Evolutionary conservation across 768 basidiomycete genomes (phyloP).

Genomic region (Tulasnella sp.): DNA sequence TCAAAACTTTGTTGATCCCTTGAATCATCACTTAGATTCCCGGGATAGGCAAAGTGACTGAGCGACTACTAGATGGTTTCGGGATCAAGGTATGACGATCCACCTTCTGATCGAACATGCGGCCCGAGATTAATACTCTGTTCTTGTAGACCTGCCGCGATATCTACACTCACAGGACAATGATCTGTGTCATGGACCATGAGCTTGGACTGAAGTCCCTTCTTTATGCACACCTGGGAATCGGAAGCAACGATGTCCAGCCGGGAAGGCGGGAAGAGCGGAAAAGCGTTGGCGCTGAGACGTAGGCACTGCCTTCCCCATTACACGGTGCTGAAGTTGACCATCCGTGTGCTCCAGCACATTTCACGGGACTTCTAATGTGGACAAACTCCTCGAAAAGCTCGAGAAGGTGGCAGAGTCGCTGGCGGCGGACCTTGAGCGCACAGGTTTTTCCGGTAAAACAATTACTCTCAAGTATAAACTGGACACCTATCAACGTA

Average conservation of each 20-base stretch:
- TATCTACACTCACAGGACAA: conserved; percentile 62
- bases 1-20: background rate
- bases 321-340: background rate
- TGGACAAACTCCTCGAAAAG: conserved; percentile 57
- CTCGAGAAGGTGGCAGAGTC: conserved; percentile 72
- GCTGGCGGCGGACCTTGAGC: conserved; percentile 67
- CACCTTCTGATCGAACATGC: background rate
- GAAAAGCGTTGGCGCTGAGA: conserved; percentile 88
- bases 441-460: conserved; percentile 73
- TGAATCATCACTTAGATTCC: conserved; percentile 37
- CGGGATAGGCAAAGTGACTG: conserved; percentile 84
- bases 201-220: conserved; percentile 70
- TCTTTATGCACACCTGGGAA: conserved; percentile 71
- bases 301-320: conserved; percentile 39
- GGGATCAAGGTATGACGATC: conserved; percentile 57
- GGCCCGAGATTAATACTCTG: background rate
- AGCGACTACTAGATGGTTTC: conserved; percentile 74
- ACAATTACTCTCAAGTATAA: conserved; percentile 92
- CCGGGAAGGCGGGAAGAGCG: conserved; percentile 67
- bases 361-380: conserved; percentile 56
- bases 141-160: conserved; percentile 71
- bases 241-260: conserved; percentile 72
- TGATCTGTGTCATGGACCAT: conserved; percentile 73
- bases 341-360: conserved; percentile 41
- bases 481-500: conserved; percentile 76